Base-by-base conservation (phyloP, 129 eudicot genomes). In the Sambucus nigra region DNA sequence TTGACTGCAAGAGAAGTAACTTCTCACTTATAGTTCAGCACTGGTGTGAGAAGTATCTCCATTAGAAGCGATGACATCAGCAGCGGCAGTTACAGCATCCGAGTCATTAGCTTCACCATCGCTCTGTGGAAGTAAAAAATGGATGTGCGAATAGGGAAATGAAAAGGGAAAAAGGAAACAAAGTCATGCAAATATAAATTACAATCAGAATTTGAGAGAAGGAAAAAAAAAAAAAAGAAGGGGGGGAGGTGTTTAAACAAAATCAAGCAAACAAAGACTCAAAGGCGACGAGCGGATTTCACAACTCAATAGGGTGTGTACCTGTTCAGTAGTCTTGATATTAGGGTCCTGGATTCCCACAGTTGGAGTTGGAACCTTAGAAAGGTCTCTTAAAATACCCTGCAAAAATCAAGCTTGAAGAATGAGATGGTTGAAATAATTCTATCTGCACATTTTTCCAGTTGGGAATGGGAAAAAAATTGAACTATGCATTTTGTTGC, bases 331-430 rank as follows among this genome's bases (percentile, higher is more conserved):
- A 40, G 70, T 46, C 80, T 78, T 78, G 51, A 69, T 65, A 42
- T 67, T 53, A 28, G 74, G 78, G 44, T 86, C 80, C 45, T 63
- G 78, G 42, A 53, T 52, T 40, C 80, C 85, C 17, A 62, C 19
- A 35, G 12, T 35, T 63, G 80, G 60, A 23, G 75, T 46, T 63
- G 80, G 60, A 64, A 79, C 88, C 73, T 79, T 87, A 41, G 88
- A 61, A 58, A 87, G 88, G 73, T 87, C 93, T 69, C 96, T 69
- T 58, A 87, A 21, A 63, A 76, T 62, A 53, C 96, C 96, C 96
- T 87, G 72, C 67, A 61, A 15, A 38, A 67, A 33, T 16, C 22
- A 17, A 35, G 28, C 39, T 48, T 45, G 27, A 29, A 23, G 17
- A 55, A 51, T 40, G 42, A 55, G 33, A 65, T 23, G 45, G 5